Conservation (phyloP, 305 asterid genomes). For the Solanum hybrid region DNA sequence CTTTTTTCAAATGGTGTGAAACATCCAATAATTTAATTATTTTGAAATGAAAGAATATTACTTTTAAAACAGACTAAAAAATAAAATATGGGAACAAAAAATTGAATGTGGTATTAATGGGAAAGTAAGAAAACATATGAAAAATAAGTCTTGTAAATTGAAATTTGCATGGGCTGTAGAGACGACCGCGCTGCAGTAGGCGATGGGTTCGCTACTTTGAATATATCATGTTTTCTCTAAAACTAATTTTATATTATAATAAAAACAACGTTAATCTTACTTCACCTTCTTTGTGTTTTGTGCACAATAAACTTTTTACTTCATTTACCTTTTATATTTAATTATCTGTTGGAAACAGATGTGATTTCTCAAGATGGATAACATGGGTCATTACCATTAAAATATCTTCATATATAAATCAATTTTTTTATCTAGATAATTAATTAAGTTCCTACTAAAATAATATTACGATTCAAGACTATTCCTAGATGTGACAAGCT, state of each 20-base stretch:
- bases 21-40: no score
- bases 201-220: constrained; percentile 66
- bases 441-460: background rate
- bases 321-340: background rate
- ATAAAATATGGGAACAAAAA: background rate
- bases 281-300: background rate
- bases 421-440: background rate
- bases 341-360: background rate
- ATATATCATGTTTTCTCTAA: constrained; percentile 20
- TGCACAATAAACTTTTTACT: background rate
- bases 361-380: background rate
- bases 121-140: background rate
- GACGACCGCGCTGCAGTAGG: constrained; percentile 79
- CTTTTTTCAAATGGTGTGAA: background rate
- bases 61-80: background rate
- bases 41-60: no score
- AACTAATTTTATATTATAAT: background rate
- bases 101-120: background rate
- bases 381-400: background rate
- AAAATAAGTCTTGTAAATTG: constrained; percentile 41
- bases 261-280: background rate
- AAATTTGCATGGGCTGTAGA: constrained; percentile 45
- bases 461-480: background rate
- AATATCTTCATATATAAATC: background rate
- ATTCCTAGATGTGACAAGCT: background rate